A percentile compares a stretch with the other conserved stretches of the same genome.
These are phyloP conservation scores for Forsythia viridissima DNA, from an alignment of 257 asterid genomes.

Conservation along the genomic window DNA sequence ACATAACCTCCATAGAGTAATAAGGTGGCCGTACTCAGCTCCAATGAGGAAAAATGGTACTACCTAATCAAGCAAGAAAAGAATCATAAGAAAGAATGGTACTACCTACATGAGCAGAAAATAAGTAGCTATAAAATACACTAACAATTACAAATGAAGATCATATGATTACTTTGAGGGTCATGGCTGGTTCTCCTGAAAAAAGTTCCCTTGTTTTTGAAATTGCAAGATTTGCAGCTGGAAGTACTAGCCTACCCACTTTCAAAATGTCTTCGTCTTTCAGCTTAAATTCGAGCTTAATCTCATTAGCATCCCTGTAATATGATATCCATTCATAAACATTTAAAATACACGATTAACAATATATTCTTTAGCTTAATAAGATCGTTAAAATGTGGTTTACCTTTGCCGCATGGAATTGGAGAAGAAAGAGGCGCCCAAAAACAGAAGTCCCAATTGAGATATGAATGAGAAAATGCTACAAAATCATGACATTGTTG, in stretches of 20 bases:
- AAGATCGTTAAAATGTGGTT: not conserved
- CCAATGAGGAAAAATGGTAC: slow-evolving; percentile 76
- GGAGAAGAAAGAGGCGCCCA: slow-evolving; percentile 75
- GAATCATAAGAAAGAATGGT: slow-evolving; percentile 51
- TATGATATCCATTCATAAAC: slow-evolving; percentile 16
- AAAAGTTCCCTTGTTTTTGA: slow-evolving; percentile 59
- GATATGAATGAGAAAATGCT: slow-evolving; percentile 82
- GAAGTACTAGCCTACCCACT: slow-evolving; percentile 63
- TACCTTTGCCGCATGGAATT: slow-evolving; percentile 76
- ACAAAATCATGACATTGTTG: slow-evolving; percentile 21
- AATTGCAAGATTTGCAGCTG: slow-evolving; percentile 74
- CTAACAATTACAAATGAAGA: not conserved
- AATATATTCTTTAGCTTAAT: not conserved
- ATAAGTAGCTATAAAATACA: not conserved
- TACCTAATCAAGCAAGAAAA: slow-evolving; percentile 39
- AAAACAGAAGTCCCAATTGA: slow-evolving; percentile 70
- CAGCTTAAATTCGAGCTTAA: slow-evolving; percentile 52
- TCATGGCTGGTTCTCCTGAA: slow-evolving; percentile 93
- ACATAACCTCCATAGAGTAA: slow-evolving; percentile 76
- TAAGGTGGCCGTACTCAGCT: slow-evolving; percentile 84
- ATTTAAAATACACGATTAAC: not conserved
- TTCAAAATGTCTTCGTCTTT: slow-evolving; percentile 73
- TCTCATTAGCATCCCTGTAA: slow-evolving; percentile 45
- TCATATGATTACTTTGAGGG: slow-evolving; percentile 59
- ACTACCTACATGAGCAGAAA: slow-evolving; percentile 43